A percentile compares a stretch with the other conserved stretches of the same genome.
These are phyloP conservation scores for Inga leiocalycina DNA, from an alignment of 306 rosid species.

Conservation along the genomic window DNA sequence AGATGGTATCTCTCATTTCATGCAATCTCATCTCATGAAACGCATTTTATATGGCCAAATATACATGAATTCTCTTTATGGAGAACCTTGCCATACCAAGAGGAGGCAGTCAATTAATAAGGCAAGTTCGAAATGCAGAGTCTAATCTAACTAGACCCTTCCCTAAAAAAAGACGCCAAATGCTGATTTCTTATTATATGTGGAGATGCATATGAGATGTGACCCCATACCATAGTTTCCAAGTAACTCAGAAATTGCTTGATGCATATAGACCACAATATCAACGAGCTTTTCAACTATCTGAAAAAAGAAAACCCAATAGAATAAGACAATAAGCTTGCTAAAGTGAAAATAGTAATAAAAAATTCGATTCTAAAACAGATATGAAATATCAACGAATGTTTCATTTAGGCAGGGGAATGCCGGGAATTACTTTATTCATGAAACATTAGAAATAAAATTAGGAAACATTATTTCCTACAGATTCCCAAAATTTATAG, in stretches of 20 bases:
- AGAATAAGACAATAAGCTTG: constrained; percentile 28
- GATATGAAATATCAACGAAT: not conserved
- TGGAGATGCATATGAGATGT: constrained; percentile 30
- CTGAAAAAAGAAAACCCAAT: constrained; percentile 57
- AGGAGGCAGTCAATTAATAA: constrained; percentile 1
- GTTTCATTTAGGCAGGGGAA: constrained; percentile 9
- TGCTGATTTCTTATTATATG: constrained; percentile 1
- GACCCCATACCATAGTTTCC: constrained; percentile 63
- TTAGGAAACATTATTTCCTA: constrained; percentile 21
- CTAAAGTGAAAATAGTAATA: constrained; percentile 14
- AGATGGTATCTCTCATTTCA: constrained; percentile 11
- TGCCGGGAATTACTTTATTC: constrained; percentile 11
- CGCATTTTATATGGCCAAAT: not conserved
- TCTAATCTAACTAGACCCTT: constrained; percentile 1
- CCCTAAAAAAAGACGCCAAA: not conserved
- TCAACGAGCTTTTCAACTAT: constrained; percentile 86
- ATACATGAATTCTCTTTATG: not conserved
- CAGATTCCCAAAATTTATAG: constrained; percentile 9
- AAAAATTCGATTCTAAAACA: not conserved
- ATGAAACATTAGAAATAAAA: constrained; percentile 22
- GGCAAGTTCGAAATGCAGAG: constrained; percentile 23
- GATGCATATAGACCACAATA: constrained; percentile 63
- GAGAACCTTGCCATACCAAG: constrained; percentile 17
- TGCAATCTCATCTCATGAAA: constrained; percentile 5
- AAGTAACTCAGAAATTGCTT: constrained; percentile 65